Percentiles rank a stretch among this genome's conserved stretches.
Conservation (phyloP, 2,329 filamentous ascomycete species). For the Calonectria fujianensis region DNA sequence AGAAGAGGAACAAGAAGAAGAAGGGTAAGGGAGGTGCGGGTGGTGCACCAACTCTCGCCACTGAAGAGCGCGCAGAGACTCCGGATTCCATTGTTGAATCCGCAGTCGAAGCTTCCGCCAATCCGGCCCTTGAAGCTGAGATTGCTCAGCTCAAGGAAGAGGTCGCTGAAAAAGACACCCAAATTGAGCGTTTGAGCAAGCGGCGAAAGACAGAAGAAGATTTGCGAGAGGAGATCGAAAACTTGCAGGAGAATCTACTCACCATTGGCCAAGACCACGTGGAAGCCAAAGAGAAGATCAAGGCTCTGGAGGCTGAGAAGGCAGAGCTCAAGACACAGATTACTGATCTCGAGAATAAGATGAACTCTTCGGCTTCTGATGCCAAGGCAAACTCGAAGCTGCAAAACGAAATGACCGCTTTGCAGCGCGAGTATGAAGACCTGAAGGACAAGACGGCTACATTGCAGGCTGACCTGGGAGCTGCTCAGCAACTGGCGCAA, state of each 20-base stretch:
- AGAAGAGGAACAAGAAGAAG: slow-evolving; percentile 90
- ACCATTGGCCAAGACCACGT: slow-evolving; percentile 89
- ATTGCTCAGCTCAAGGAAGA: slow-evolving; percentile 71
- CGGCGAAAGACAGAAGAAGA: slow-evolving; percentile 86
- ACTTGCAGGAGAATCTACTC: slow-evolving; percentile 85
- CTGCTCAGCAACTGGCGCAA: slow-evolving; percentile 90
- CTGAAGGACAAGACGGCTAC: slow-evolving; percentile 81
- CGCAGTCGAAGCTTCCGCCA: slow-evolving; percentile 54
- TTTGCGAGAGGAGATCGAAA: slow-evolving; percentile 89
- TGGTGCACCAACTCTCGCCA: slow-evolving; percentile 59
- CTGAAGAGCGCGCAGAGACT: slow-evolving; percentile 60
- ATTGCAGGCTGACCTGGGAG: slow-evolving; percentile 88
- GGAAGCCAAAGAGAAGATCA: slow-evolving; percentile 84
- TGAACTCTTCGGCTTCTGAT: slow-evolving; percentile 65
- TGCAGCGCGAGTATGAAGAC: slow-evolving; percentile 76
- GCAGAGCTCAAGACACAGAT: slow-evolving; percentile 77
- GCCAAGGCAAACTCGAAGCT: slow-evolving; percentile 72
- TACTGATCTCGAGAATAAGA: slow-evolving; percentile 81
- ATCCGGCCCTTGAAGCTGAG: slow-evolving; percentile 67
- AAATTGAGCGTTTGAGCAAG: slow-evolving; percentile 82
- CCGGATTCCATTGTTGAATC: slow-evolving; percentile 60
- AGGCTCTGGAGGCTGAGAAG: slow-evolving; percentile 83
- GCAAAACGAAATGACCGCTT: slow-evolving; percentile 74
- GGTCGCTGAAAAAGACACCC: slow-evolving; percentile 79
- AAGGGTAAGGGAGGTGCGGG: slow-evolving; percentile 84